Conservation (phyloP, 1,284 basidiomycete species). For the Bjerkandera adusta region DNA sequence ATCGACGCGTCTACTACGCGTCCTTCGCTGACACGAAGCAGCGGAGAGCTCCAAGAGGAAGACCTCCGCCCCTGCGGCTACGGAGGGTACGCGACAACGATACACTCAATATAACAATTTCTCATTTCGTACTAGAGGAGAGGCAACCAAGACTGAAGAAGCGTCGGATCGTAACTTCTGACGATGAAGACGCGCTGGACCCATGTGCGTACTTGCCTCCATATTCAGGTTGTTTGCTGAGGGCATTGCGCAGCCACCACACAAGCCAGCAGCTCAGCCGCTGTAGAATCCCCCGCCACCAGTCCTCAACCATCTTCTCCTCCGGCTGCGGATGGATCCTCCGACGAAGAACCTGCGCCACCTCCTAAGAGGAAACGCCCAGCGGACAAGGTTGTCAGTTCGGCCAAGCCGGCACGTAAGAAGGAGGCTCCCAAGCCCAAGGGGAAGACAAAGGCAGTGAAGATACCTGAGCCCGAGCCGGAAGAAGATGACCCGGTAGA, state of each 20-base stretch:
- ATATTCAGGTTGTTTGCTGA: too few relatives aligned
- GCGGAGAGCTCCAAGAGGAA: constrained; percentile 41
- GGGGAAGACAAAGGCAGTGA: constrained; percentile 3
- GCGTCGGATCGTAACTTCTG: constrained; percentile 48
- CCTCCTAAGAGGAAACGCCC: constrained; percentile 5
- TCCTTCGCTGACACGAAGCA: neutral
- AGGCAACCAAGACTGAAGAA: constrained; percentile 23
- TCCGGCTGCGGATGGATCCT: too few relatives aligned
- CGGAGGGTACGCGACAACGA: constrained; percentile 16
- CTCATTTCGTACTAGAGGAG: constrained; percentile 1
- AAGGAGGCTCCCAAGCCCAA: constrained; percentile 3
- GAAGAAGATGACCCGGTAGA: constrained; percentile 20
- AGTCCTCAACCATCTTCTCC: too few relatives aligned
- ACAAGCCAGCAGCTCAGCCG: too few relatives aligned
- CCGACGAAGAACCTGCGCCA: too few relatives aligned
- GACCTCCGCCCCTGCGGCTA: constrained; percentile 20
- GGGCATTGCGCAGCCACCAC: too few relatives aligned
- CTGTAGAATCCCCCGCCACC: too few relatives aligned
- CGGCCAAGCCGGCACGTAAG: neutral
- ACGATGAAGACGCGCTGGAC: constrained; percentile 47
- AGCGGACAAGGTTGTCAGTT: neutral
- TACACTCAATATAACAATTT: neutral
- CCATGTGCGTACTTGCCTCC: too few relatives aligned
- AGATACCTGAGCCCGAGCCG: constrained; percentile 1
- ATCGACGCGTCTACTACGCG: constrained; percentile 4